Conservation (phyloP, 2,329 filamentous ascomycete species). For the Bimuria novae-zelandiae region DNA sequence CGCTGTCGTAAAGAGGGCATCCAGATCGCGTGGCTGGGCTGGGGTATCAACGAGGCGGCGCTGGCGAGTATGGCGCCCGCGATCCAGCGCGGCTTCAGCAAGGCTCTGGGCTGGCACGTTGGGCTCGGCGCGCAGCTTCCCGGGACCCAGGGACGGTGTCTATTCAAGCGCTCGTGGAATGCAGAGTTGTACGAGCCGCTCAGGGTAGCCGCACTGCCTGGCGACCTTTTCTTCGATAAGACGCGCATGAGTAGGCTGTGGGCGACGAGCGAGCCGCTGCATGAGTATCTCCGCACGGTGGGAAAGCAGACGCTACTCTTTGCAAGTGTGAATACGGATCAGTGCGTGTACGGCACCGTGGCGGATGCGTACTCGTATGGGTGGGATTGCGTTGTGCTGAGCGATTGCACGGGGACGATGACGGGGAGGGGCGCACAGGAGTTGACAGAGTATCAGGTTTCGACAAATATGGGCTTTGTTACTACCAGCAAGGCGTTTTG, state of each 20-base stretch:
- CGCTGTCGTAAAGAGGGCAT: constrained; percentile 48
- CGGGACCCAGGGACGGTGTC: constrained; percentile 44
- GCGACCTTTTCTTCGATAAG: constrained; percentile 52
- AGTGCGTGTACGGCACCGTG: constrained; percentile 49
- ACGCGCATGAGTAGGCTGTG: constrained; percentile 50
- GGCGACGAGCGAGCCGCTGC: constrained; percentile 47
- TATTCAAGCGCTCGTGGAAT: constrained; percentile 51
- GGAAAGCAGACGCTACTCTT: constrained; percentile 50
- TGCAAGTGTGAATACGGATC: constrained; percentile 51
- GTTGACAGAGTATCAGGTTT: constrained; percentile 48
- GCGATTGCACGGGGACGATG: constrained; percentile 50
- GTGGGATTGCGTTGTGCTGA: constrained; percentile 49
- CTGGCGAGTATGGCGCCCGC: constrained; percentile 47
- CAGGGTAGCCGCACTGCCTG: constrained; percentile 41
- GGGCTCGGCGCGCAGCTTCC: constrained; percentile 47
- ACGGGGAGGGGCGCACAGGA: constrained; percentile 46
- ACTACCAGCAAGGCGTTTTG: constrained; percentile 43
- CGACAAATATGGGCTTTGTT: constrained; percentile 50
- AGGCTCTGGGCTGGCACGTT: constrained; percentile 49
- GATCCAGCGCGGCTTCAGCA: constrained; percentile 50
- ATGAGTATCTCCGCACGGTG: constrained; percentile 47
- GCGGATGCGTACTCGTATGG: constrained; percentile 49
- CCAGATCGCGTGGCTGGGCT: constrained; percentile 49
- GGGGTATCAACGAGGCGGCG: constrained; percentile 48
- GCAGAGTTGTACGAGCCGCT: constrained; percentile 49